Evolutionary conservation across 2,329 filamentous ascomycete genomes (phyloP).

Genomic region (Lecanosticta acicola): DNA sequence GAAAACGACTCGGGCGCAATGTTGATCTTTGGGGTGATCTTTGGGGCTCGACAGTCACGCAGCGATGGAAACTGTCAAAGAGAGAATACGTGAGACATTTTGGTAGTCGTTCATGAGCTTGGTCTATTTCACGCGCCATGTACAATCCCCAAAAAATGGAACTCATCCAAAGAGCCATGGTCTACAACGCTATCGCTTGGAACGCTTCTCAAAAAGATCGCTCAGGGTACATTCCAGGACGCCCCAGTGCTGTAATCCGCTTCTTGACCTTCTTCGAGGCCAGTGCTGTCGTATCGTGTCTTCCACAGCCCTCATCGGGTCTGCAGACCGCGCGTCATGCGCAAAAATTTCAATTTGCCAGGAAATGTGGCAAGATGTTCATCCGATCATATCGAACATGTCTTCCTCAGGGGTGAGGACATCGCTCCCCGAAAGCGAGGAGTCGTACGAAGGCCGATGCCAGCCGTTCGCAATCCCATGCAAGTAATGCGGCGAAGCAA

Average conservation of each 20-base stretch:
- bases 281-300: not conserved
- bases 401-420: too few relatives aligned
- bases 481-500: constrained; percentile 11
- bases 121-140: not conserved
- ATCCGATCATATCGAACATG: constrained; percentile 24
- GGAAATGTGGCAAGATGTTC: constrained; percentile 5
- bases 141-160: not conserved
- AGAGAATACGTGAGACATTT: not conserved
- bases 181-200: not conserved
- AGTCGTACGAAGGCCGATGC: too few relatives aligned
- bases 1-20: not conserved
- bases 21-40: too few relatives aligned
- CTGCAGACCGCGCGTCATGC: too few relatives aligned
- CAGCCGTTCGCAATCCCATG: too few relatives aligned
- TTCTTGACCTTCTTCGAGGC: not conserved
- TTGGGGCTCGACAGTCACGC: not conserved
- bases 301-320: not conserved
- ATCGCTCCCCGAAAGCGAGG: too few relatives aligned
- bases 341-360: too few relatives aligned
- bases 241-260: not conserved
- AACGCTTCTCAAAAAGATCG: not conserved
- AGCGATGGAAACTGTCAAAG: not conserved
- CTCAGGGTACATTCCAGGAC: not conserved
- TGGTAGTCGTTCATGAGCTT: not conserved
- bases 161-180: constrained; percentile 2